Percentiles rank a stretch among this genome's conserved stretches.
Conservation (phyloP, 805 yeast species). For the Wickerhamiella siamensis region DNA sequence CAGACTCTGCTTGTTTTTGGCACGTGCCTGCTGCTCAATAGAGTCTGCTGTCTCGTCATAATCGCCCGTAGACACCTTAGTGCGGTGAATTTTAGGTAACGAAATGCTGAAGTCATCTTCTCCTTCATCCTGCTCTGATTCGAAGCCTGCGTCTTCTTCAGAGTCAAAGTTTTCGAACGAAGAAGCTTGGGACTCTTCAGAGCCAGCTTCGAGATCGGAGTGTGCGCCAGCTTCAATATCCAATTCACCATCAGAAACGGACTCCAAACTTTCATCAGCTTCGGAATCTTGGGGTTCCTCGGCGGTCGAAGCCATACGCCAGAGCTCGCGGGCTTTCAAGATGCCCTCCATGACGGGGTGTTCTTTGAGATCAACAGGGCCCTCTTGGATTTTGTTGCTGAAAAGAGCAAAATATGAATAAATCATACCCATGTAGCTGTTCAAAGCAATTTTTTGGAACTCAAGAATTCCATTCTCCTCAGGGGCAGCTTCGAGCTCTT, state of each 20-base stretch:
- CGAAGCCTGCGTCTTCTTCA: slow-evolving; percentile 14
- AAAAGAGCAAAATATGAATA: slow-evolving; percentile 68
- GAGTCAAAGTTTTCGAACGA: slow-evolving; percentile 5
- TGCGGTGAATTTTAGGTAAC: slow-evolving; percentile 12
- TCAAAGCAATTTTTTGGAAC: slow-evolving; percentile 54
- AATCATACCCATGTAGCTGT: slow-evolving; percentile 67
- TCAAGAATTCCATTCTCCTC: slow-evolving; percentile 7
- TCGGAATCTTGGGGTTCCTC: slow-evolving; percentile 18
- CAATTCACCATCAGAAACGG: slow-evolving; percentile 6
- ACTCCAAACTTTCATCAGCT: slow-evolving; percentile 8
- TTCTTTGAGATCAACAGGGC: slow-evolving; percentile 57
- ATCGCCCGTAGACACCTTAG: slow-evolving; percentile 30
- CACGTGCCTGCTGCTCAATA: slow-evolving; percentile 39
- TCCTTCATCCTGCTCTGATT: slow-evolving; percentile 21
- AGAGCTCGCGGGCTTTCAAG: slow-evolving; percentile 65
- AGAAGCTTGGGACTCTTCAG: neutral
- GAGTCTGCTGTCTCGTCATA: slow-evolving; percentile 63
- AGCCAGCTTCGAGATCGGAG: slow-evolving; percentile 1
- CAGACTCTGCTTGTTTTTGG: slow-evolving; percentile 72
- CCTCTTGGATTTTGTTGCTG: slow-evolving; percentile 37
- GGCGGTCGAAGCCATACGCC: slow-evolving; percentile 66
- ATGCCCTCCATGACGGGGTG: slow-evolving; percentile 83
- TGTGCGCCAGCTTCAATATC: neutral
- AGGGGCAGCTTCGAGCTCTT: slow-evolving; percentile 12
- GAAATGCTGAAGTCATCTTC: slow-evolving; percentile 13